Conservation (phyloP, 352 stramenopile genomes). For the Globisporangium rhizosaccharum region DNA sequence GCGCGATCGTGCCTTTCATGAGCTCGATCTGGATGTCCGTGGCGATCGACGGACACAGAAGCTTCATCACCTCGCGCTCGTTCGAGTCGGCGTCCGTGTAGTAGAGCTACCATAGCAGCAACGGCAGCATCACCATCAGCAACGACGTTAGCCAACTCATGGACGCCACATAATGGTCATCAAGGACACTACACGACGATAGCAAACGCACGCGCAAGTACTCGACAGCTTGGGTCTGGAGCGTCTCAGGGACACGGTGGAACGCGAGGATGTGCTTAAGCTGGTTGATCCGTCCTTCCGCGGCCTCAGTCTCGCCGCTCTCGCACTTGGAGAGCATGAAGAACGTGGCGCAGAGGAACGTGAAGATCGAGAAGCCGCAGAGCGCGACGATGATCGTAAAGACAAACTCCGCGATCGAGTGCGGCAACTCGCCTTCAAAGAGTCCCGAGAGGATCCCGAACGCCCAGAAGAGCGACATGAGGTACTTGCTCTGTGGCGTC, state of each 20-base stretch:
- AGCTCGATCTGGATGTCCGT: constrained; percentile 75
- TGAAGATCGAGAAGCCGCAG: constrained; percentile 69
- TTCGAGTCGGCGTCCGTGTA: constrained; percentile 70
- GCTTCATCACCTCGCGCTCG: constrained; percentile 61
- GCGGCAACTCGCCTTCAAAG: constrained; percentile 65
- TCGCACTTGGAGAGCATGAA: constrained; percentile 81
- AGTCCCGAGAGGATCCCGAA: constrained; percentile 61
- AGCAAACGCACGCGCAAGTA: constrained; percentile 43
- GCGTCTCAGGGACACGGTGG: constrained; percentile 45
- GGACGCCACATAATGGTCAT: not conserved
- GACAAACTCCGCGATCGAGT: constrained; percentile 38
- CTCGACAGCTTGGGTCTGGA: constrained; percentile 59
- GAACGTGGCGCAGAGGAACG: constrained; percentile 59
- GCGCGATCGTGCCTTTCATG: constrained; percentile 37
- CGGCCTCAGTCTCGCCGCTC: constrained; percentile 48
- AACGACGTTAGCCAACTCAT: not conserved
- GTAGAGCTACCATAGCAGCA: constrained; percentile 28
- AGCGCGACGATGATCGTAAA: constrained; percentile 65
- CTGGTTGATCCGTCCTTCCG: constrained; percentile 66
- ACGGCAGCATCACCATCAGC: not conserved
- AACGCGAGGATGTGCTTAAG: constrained; percentile 68
- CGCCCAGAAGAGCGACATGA: constrained; percentile 57
- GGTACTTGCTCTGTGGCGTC: constrained; percentile 27
- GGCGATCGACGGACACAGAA: constrained; percentile 63
- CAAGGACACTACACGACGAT: not conserved